Percentiles rank a stretch among this genome's conserved stretches.
Evolutionary conservation across 352 stramenopile species (phyloP).

Genomic region (Globisporangium paddicum): DNA sequence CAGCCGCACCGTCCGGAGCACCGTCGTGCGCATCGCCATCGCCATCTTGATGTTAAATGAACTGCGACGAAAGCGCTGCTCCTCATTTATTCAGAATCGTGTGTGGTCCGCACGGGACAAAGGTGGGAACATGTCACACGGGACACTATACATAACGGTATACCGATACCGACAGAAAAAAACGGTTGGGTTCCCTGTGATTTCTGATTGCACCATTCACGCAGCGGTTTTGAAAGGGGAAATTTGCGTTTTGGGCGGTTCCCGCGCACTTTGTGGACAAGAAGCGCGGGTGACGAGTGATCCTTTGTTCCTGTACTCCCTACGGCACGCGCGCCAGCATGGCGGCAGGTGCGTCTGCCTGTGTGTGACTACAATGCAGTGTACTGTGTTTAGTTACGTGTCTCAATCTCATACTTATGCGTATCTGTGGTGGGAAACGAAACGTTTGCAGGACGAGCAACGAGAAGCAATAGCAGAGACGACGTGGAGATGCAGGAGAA

Average conservation of each 20-base stretch:
- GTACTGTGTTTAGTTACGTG: not conserved
- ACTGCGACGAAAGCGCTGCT: not conserved
- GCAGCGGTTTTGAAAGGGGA: not conserved
- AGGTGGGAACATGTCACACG: not conserved
- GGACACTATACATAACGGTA: not conserved
- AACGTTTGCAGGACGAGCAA: not conserved
- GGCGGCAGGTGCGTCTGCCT: not conserved
- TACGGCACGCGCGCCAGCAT: not conserved
- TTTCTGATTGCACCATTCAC: not conserved
- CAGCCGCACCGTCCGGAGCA: conserved; percentile 2
- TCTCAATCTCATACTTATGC: not conserved
- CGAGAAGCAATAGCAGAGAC: not conserved
- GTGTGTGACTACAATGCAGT: not conserved
- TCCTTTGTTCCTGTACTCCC: too few species aligned
- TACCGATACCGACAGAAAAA: not conserved
- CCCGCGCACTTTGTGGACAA: not conserved
- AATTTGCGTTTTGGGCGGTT: not conserved
- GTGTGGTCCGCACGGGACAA: not conserved
- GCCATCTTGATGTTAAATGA: not conserved
- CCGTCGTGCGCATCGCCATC: conserved; percentile 4
- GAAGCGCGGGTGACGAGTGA: too few species aligned
- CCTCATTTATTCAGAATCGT: not conserved
- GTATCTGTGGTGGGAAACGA: too few species aligned
- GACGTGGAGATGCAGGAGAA: not conserved
- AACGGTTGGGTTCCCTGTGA: not conserved